Evolutionary conservation across 768 basidiomycete genomes (phyloP).

Genomic region (Suillus decipiens): DNA sequence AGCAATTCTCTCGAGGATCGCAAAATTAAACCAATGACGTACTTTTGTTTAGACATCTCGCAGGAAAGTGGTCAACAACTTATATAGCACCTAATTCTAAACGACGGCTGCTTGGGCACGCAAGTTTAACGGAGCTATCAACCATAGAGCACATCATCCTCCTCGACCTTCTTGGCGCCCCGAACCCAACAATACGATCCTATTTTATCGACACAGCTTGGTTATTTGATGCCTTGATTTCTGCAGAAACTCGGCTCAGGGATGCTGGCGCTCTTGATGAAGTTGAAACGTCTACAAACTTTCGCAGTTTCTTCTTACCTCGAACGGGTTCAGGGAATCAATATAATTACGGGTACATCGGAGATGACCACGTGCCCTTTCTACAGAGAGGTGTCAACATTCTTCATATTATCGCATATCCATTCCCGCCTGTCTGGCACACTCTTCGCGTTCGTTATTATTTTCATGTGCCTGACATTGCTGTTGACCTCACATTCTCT

Average conservation of each 20-base stretch:
- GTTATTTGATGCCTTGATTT: constrained; percentile 80
- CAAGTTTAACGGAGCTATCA: constrained; percentile 61
- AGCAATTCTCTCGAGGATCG: background rate
- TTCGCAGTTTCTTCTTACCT: constrained; percentile 68
- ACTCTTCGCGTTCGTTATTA: constrained; percentile 56
- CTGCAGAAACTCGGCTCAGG: constrained; percentile 72
- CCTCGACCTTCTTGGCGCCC: constrained; percentile 87
- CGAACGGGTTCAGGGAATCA: constrained; percentile 38
- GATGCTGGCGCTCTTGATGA: constrained; percentile 62
- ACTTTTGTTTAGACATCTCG: constrained; percentile 68
- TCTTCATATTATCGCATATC: constrained; percentile 86
- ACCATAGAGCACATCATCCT: constrained; percentile 91
- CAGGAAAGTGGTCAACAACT: constrained; percentile 76
- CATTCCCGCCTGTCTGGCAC: constrained; percentile 93
- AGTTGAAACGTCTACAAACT: constrained; percentile 41
- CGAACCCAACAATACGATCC: constrained; percentile 71
- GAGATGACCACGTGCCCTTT: constrained; percentile 96
- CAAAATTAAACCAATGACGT: constrained; percentile 6
- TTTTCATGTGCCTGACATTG: background rate
- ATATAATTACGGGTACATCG: constrained; percentile 60
- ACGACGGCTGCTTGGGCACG: constrained; percentile 55
- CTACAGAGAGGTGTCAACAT: constrained; percentile 78
- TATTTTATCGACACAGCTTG: constrained; percentile 90
- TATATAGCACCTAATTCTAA: constrained; percentile 63
- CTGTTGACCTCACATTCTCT: constrained; percentile 12